Percentiles rank a stretch among this genome's conserved stretches.
phyloP scores from a whole-genome alignment of 1,139 yeast species.

The Scheffersomyces quercinus region DNA sequence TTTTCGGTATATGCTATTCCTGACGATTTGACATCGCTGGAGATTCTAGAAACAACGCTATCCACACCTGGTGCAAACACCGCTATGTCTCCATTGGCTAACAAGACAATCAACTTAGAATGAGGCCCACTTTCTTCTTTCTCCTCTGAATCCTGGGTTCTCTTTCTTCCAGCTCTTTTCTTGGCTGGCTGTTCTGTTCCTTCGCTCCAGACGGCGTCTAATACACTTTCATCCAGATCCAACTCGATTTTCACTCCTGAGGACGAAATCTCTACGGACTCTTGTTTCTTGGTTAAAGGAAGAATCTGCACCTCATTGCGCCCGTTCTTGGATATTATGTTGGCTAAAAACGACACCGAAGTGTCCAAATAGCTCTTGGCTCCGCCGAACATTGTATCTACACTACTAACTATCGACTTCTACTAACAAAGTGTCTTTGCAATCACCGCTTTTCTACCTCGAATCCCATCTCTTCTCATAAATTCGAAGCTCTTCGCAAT shows the following conservation, averaged over 20 bases:
- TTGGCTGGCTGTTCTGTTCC: conserved; percentile 5
- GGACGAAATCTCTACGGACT: conserved; percentile 1
- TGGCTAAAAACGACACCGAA: conserved; percentile 27
- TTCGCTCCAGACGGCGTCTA: conserved; percentile 26
- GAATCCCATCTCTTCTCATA: too few relatives aligned
- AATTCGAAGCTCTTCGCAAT: too few relatives aligned
- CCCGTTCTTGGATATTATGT: conserved; percentile 31
- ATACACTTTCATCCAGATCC: conserved; percentile 23
- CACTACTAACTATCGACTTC: too few relatives aligned
- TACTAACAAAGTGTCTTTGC: too few relatives aligned
- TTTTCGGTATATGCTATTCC: conserved; percentile 10
- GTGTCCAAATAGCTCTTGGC: conserved; percentile 18
- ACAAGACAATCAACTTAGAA: conserved; percentile 33
- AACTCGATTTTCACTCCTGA: conserved; percentile 16
- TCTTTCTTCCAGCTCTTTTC: conserved; percentile 13
- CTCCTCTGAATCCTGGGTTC: conserved; percentile 9
- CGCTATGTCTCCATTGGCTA: conserved; percentile 38
- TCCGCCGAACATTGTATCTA: too few relatives aligned
- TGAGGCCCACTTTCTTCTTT: conserved; percentile 1
- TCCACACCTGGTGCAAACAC: conserved; percentile 43
- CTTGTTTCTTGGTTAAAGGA: conserved; percentile 12
- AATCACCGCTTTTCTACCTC: too few relatives aligned
- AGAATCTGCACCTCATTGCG: conserved; percentile 39
- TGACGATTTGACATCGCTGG: conserved; percentile 20
- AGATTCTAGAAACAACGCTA: conserved; percentile 33